These are phyloP conservation scores for Candida pseudoviswanathii DNA, from an alignment of 1,139 yeast species.

Conservation along the genomic window DNA sequence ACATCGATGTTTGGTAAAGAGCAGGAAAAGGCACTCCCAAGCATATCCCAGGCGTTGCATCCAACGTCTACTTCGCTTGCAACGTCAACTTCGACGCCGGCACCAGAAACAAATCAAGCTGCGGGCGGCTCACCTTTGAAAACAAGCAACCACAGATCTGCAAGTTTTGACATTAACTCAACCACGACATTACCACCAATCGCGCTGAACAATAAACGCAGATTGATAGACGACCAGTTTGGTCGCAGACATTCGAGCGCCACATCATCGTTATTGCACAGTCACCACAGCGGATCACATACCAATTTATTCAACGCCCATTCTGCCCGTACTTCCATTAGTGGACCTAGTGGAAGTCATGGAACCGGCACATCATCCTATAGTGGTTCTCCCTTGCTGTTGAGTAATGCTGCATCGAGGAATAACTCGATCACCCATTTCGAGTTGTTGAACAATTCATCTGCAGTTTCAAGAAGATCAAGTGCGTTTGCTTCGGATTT, in stretches of 20 bases:
- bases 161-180: constrained; percentile 35
- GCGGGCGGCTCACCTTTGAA: constrained; percentile 11
- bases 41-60: constrained; percentile 6
- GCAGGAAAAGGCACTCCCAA: constrained; percentile 16
- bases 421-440: constrained; percentile 41
- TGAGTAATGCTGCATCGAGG: constrained; percentile 33
- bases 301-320: constrained; percentile 19
- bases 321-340: constrained; percentile 8
- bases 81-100: constrained; percentile 12
- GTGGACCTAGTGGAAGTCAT: constrained; percentile 10
- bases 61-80: constrained; percentile 12
- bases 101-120: constrained; percentile 10
- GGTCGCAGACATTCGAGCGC: constrained; percentile 34
- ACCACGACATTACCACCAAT: constrained; percentile 23
- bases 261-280: constrained; percentile 20
- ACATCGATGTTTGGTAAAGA: constrained; percentile 38
- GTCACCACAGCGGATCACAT: constrained; percentile 19
- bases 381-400: constrained; percentile 34
- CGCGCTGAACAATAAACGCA: constrained; percentile 24
- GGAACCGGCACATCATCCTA: constrained; percentile 11
- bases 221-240: constrained; percentile 31
- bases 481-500: constrained; percentile 45
- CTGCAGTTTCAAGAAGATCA: constrained; percentile 32
- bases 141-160: constrained; percentile 24
- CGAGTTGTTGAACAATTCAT: constrained; percentile 27